Base-by-base conservation (phyloP, 2,329 filamentous ascomycete species). In the Botrytis fragariae region DNA sequence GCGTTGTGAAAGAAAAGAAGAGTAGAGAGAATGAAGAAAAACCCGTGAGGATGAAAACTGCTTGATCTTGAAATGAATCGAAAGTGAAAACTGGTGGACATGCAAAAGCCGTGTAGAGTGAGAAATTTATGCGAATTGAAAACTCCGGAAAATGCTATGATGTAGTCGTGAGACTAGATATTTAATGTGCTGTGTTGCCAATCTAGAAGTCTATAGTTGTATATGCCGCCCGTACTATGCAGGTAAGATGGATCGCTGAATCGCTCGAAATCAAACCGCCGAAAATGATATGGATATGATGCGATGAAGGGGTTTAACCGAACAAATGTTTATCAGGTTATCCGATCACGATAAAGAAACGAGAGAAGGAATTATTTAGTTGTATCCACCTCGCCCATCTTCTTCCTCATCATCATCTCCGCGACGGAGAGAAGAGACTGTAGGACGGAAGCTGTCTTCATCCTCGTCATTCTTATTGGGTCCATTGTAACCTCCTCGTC, bases 321-420 rank as follows among this genome's bases (percentile, higher is more conserved):
- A 65, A 48, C 35, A 35, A 59, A 22, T 20, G 20, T 32, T 60
- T 16, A 37, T 60, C 18, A 25, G 32, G 35, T 61, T 61, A 61
- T 37, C 59, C 22, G 59, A 39, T 37, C 22, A 39, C 35, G 59
- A 61, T 61, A 39, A 32, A 42, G 51, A 29, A 37, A 69, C 63
- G 20, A 35, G 22, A 59, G 54, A 25, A 59, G 29, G n/a, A 6
- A 20, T 62, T 6, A 32, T 76, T 76, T 77, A 79, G 69, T 79
- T 79, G 74, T 79, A 78, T 32, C 79, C 79, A 39, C 79, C 79
- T 8, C 79, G 75, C 74, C 79, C 79, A 69, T 80, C 79, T 65
- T 80, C 78, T 65, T 79, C 78, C 32, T 80, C 78, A 64, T 80
- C 79, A n/a, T 80, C 79, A 65, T 78, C 78, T 9, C 71, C 73